Base-by-base conservation (phyloP, 495 filamentous ascomycete genomes). In the Lichenothelia convexa region DNA sequence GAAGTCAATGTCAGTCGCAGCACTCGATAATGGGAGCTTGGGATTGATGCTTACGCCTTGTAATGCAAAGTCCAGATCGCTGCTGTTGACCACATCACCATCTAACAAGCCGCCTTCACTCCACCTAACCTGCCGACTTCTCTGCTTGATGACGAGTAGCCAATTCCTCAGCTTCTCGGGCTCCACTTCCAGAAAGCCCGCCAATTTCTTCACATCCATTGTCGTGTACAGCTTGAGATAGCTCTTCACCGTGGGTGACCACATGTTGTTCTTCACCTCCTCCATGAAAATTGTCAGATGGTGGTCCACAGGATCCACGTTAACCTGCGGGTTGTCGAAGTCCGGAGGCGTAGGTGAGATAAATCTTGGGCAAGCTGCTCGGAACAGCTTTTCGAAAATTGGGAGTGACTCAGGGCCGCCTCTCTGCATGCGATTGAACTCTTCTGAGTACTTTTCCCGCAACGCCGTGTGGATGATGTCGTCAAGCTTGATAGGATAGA, bases 191-290 rank as follows among this genome's bases (percentile, higher is more conserved):
- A 97, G 67, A 71, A 97, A 95, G 35, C 84, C 85, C 38, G 89
- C 87, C 37, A 97, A 72, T 63, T 97, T 97, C 67, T 91, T 87
- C 44, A 97, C 64, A 53, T 97, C 89, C 83, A 95, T 94, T 43
- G 91, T 97, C 27, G 91, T 95, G 69, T 97, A 97, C 38, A 97
- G 83, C 56, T 92, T 89, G 40, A 97, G 72, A 67, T 95, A 97
- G 36, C 86, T 93, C 63, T 87, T 91, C 49, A 97, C 71, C 24
- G 85, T 93, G 26, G 89, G 89, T 55, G 79, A 75, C 63, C 76
- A 77, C 62, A 93, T 95, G 70, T 93, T 93, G 43, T 71, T 81
- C 73, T 89, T 91, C 52, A 97, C 85, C 65, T 95, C 89, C 42
- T 93, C 83, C 87, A 97, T 94, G 67, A 97, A 97, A 63, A 95